A percentile compares a stretch with the other conserved stretches of the same genome.
Evolutionary conservation across 768 basidiomycete species (phyloP).

Genomic region (Pisolithus sp.): DNA sequence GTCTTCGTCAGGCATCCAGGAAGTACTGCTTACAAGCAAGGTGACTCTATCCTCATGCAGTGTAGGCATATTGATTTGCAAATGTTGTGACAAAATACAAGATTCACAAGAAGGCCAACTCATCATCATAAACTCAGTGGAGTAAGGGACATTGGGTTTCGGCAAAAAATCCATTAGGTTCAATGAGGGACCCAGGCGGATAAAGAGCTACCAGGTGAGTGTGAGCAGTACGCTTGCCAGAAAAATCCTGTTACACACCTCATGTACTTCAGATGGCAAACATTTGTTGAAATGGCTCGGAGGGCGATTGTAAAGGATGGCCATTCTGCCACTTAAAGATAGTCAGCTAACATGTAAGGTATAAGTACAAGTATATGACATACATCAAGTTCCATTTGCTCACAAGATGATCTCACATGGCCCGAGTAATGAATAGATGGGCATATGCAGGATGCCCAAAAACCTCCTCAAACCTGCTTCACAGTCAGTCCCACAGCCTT

Average conservation of each 20-base stretch:
- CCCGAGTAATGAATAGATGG: conserved; percentile 91
- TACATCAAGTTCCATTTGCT: conserved; percentile 74
- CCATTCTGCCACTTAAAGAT: conserved; percentile 59
- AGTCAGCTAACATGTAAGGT: not conserved
- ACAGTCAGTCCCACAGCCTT: conserved; percentile 2
- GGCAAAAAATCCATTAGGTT: too few relatives aligned
- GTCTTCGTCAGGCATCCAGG: conserved; percentile 97
- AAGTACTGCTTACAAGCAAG: conserved; percentile 84
- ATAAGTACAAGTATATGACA: conserved; percentile 7
- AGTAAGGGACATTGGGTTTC: conserved; percentile 42
- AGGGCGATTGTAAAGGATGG: conserved; percentile 84
- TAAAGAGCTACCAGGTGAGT: too few relatives aligned
- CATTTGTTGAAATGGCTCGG: conserved; percentile 76
- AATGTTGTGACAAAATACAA: conserved; percentile 22
- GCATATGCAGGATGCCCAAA: conserved; percentile 82
- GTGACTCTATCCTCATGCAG: conserved; percentile 73
- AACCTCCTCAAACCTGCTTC: conserved; percentile 66
- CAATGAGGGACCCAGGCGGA: too few relatives aligned
- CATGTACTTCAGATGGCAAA: conserved; percentile 66
- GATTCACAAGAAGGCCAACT: conserved; percentile 14
- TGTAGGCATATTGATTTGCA: conserved; percentile 32
- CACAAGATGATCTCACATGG: conserved; percentile 70
- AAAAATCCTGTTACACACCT: conserved; percentile 47
- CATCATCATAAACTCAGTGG: conserved; percentile 54
- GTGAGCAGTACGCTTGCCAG: too few relatives aligned